Evolutionary conservation across 2,329 filamentous ascomycete species (phyloP), one percentile per base, ranked within the genome.

Genomic region (Sclerotinia subarctica): DNA sequence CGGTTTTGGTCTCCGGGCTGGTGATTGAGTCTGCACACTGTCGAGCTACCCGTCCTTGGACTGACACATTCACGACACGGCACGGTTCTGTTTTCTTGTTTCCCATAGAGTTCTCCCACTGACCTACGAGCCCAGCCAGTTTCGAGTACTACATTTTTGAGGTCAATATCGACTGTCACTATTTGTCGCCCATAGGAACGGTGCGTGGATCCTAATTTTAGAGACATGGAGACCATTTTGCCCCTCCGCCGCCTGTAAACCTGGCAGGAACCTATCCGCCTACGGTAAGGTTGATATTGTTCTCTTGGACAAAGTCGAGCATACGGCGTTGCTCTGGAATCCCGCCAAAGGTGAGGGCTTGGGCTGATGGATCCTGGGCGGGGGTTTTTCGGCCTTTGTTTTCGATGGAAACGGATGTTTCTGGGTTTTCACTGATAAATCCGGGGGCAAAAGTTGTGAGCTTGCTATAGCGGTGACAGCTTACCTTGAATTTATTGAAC

Each of bases 211-310:
- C 77, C 76, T 10, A 77, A 71, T 64, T 78, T 76, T 6, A 78
- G 69, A 77, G 70, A 68, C 76, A 78, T 35, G 77, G 73, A 70
- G 78, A 78, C 77, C 76, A 78, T 49, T 76, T 74, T 26, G 77
- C 77, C n/a, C n/a, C n/a, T n/a, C n/a, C n/a, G n/a, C n/a, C 72
- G 1, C 76, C 73, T 0, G 76, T 74, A 64, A 78, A 77, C 47
- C 76, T 74, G n/a, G 76, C 76, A 29, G 78, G 70, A 44, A 78
- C 75, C 76, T 76, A 78, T 70, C 77, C 76, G n/a, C 76, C 77
- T 0, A 74, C 77, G 47, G 78, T 70, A 11, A 74, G 59, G 11
- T 73, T 68, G 3, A 78, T 60, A 44, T 73, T 58, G 5, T 73
- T 68, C 59, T 77, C 74, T 67, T 78, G 74, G 17, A 78, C 73